A percentile compares a stretch with the other conserved stretches of the same genome.
Conservation (phyloP, 164 flowering plant genomes). For the Dillenia turbinata region DNA sequence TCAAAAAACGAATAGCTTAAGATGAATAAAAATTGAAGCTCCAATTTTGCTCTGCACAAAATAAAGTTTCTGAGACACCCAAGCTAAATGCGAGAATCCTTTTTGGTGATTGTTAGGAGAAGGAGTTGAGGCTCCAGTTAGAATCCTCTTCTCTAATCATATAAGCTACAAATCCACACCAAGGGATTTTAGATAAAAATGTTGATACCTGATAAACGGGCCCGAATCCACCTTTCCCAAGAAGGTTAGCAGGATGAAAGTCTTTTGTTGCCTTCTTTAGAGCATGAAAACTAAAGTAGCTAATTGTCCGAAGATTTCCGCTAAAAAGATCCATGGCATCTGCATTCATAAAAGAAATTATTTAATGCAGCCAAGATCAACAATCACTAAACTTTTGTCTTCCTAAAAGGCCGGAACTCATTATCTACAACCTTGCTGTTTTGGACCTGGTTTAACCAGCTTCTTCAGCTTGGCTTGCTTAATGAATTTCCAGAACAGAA, state of each 20-base stretch:
- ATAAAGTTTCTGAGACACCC: background rate
- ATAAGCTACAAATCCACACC: too few relatives aligned
- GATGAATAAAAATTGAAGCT: background rate
- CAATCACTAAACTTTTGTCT: background rate
- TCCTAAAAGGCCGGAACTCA: background rate
- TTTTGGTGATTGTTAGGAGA: too few relatives aligned
- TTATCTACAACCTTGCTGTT: constrained; percentile 21
- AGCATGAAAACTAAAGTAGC: constrained; percentile 41
- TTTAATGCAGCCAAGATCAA: background rate
- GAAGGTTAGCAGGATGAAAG: constrained; percentile 45
- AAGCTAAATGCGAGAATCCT: too few relatives aligned
- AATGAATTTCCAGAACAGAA: constrained; percentile 29
- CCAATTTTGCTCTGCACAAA: background rate
- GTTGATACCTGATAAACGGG: constrained; percentile 58
- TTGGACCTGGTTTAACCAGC: constrained; percentile 11
- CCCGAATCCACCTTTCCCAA: constrained; percentile 78
- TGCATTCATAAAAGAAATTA: constrained; percentile 3
- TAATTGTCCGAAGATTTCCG: constrained; percentile 50
- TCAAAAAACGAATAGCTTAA: background rate
- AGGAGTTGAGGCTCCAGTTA: too few relatives aligned
- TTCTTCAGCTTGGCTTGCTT: constrained; percentile 19
- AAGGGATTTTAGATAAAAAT: background rate
- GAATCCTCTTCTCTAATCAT: too few relatives aligned
- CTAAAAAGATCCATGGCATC: constrained; percentile 37
- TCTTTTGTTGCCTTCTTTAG: constrained; percentile 70